phyloP scores from a whole-genome alignment of 495 filamentous ascomycete species.

The Xylaria castorea region DNA sequence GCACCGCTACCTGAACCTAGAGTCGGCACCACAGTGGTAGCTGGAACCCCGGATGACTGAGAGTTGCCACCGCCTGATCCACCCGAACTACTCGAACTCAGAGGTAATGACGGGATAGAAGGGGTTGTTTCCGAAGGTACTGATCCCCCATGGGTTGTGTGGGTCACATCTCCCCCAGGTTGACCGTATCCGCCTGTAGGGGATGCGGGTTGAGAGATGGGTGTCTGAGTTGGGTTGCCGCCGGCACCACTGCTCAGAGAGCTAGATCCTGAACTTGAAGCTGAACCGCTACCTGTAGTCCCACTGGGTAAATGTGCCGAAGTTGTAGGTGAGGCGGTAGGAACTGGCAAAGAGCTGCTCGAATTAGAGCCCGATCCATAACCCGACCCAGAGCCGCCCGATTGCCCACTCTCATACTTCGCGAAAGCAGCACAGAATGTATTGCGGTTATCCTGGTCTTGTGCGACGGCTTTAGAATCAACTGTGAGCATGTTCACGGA shows the following conservation, averaged over 20 bases:
- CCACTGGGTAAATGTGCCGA: conserved; percentile 1
- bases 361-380: conserved; percentile 29
- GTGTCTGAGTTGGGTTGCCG: conserved; percentile 25
- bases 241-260: conserved; percentile 20
- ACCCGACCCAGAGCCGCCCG: conserved; percentile 20
- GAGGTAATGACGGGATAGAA: conserved; percentile 19
- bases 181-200: conserved; percentile 35
- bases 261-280: background rate
- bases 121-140: conserved; percentile 24
- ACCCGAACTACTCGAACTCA: conserved; percentile 16
- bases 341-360: conserved; percentile 13
- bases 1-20: background rate
- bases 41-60: background rate
- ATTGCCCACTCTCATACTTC: conserved; percentile 32
- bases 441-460: conserved; percentile 69
- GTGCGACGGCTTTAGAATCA: conserved; percentile 60
- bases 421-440: conserved; percentile 81
- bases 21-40: conserved; percentile 10
- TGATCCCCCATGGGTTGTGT: conserved; percentile 10
- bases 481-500: conserved; percentile 82
- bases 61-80: conserved; percentile 16
- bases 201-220: conserved; percentile 25
- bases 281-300: conserved; percentile 5
- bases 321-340: conserved; percentile 14
- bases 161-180: conserved; percentile 32